phyloP scores from a whole-genome alignment of 148 eudicot species.

The Rhododendron molle region DNA sequence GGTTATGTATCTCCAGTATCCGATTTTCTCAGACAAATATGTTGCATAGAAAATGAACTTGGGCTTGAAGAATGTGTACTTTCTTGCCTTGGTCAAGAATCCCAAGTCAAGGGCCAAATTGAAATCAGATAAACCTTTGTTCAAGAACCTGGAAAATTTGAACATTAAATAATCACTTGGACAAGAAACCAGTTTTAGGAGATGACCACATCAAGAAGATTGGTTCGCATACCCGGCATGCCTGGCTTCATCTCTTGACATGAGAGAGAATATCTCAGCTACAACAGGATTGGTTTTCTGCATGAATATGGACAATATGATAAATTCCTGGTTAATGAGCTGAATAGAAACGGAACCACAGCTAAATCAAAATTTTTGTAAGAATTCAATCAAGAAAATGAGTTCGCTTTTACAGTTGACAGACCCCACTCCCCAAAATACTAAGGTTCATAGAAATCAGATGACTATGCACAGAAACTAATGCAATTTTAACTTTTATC shows the following conservation, averaged over 20 bases:
- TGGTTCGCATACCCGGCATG: conserved; percentile 80
- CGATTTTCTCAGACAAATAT: conserved; percentile 91
- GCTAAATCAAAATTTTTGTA: neutral
- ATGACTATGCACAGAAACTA: neutral
- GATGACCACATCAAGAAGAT: neutral
- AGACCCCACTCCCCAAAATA: neutral
- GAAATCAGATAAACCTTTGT: conserved; percentile 94
- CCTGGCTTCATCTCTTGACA: conserved; percentile 98
- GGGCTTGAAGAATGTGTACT: conserved; percentile 97
- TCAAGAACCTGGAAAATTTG: conserved; percentile 66
- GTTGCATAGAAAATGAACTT: conserved; percentile 98
- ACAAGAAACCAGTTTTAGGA: neutral
- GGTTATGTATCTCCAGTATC: conserved; percentile 99
- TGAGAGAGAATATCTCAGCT: conserved; percentile 99
- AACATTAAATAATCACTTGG: neutral
- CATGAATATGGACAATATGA: conserved; percentile 12
- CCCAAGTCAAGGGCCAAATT: conserved; percentile 93
- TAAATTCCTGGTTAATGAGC: neutral
- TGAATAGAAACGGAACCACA: neutral
- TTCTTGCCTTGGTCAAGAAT: conserved; percentile 92
- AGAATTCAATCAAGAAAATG: neutral
- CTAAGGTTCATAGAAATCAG: neutral
- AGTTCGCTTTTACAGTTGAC: neutral
- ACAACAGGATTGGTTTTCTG: conserved; percentile 99
- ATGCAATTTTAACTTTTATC: no score